Base-by-base conservation (phyloP, 2,329 filamentous ascomycete genomes). In the Chalaropsis ovoidea region DNA sequence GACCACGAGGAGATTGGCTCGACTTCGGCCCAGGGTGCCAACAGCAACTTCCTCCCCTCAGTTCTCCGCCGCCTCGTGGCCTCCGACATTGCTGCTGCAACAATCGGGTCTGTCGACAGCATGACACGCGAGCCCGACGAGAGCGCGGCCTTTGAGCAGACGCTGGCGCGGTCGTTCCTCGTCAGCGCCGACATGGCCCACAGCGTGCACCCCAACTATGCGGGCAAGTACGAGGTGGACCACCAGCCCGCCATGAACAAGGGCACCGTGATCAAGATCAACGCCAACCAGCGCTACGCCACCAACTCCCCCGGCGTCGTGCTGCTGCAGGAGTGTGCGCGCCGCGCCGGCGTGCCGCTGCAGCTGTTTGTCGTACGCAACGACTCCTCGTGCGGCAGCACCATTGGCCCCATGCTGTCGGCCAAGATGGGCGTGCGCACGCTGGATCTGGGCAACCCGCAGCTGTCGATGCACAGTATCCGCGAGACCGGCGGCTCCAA, bases 1-100 rank as follows among this genome's bases (percentile, higher is more conserved):
- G 94, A 99, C 74, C 92, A 99, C 77, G 94, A 99, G 76, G 94
- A 99, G 74, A 94, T 99, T 72, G 94, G 94, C 64, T 95, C 90
- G 68, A 86, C 84, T 67, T 95, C 91, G 2, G 92, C 93, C 4
- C 94, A 99, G 73, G 94, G 94, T 68, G 94, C 94, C 19, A 86
- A 95, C 76, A 96, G 90, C 3, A 96, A 96, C 76, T 82, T 96
- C 67, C 82, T 99, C 19, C 93, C 94, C 1, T 84, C 90, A 27
- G 86, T 97, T 60, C 82, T 97, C 64, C 88, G 89, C 68, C 89
- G 94, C 65, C 82, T 99, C 19, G 94, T 90, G 0, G 87, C 90
- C 41, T 78, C 81, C 15, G 84, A 89, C 69, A 81, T 82, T 68
- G 73, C 73, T 61, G 73, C 74, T 6, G 78, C 81, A 62, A 76